Percentiles rank a stretch among this genome's conserved stretches.
phyloP scores from a whole-genome alignment of 306 rosid genomes.

The Mimosa pudica region DNA sequence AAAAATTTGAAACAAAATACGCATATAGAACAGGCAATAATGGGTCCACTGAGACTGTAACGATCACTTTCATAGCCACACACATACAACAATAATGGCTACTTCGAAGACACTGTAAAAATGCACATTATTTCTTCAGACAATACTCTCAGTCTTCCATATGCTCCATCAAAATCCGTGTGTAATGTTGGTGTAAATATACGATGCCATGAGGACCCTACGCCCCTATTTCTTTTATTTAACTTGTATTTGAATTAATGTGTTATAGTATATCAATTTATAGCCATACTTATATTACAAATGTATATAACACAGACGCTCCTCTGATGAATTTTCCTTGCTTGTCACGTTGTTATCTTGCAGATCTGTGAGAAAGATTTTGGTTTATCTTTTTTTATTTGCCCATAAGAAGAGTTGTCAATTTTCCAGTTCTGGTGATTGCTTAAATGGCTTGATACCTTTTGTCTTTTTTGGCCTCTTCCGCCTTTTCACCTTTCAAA shows the following conservation, averaged over 20 bases:
- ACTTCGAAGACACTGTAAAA: slow-evolving; percentile 19
- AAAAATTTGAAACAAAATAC: slow-evolving; percentile 20
- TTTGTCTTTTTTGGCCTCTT: slow-evolving; percentile 42
- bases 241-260: neutral
- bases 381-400: slow-evolving; percentile 6
- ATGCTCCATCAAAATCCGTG: slow-evolving; percentile 37
- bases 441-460: slow-evolving; percentile 35
- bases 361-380: neutral
- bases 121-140: slow-evolving; percentile 38
- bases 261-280: neutral
- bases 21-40: neutral
- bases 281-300: neutral
- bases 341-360: slow-evolving; percentile 34
- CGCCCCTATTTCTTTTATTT: neutral
- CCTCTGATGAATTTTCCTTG: slow-evolving; percentile 34
- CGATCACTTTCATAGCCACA: slow-evolving; percentile 34
- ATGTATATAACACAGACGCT: slow-evolving; percentile 35
- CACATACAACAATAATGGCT: slow-evolving; percentile 19
- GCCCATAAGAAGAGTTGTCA: slow-evolving; percentile 11
- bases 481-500: slow-evolving; percentile 32
- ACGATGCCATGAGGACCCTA: slow-evolving; percentile 30
- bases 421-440: slow-evolving; percentile 17
- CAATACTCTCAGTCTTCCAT: slow-evolving; percentile 35
- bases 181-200: slow-evolving; percentile 27
- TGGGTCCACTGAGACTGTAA: slow-evolving; percentile 31